Percentiles rank a stretch among this genome's conserved stretches.
Evolutionary conservation across 2,329 filamentous ascomycete genomes (phyloP).

Genomic region (Sclerotinia glacialis): DNA sequence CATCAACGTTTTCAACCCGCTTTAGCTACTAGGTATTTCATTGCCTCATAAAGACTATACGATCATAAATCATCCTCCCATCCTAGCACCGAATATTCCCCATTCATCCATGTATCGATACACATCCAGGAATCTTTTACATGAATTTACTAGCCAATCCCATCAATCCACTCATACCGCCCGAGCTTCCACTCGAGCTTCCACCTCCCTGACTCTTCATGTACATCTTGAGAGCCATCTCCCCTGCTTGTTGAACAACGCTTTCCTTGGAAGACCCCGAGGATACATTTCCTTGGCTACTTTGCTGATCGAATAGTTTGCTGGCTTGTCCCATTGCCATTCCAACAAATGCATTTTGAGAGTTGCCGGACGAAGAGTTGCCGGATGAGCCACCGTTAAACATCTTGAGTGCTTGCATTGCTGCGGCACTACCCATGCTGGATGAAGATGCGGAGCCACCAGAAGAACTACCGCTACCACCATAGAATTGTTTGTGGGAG

Average conservation of each 20-base stretch:
- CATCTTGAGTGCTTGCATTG: slow-evolving; percentile 77
- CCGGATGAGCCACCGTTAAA: slow-evolving; percentile 60
- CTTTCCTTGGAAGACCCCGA: slow-evolving; percentile 72
- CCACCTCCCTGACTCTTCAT: slow-evolving; percentile 68
- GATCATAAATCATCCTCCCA: slow-evolving; percentile 2
- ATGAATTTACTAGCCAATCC: slow-evolving; percentile 62
- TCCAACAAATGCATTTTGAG: slow-evolving; percentile 77
- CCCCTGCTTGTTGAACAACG: slow-evolving; percentile 72
- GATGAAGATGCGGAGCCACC: slow-evolving; percentile 46
- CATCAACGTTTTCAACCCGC: background rate
- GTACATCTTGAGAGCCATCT: slow-evolving; percentile 90
- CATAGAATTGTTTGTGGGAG: slow-evolving; percentile 75
- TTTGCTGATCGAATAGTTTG: slow-evolving; percentile 63
- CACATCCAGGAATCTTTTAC: slow-evolving; percentile 25
- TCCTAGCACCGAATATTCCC: background rate
- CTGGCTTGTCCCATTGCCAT: slow-evolving; percentile 86
- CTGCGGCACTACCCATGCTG: slow-evolving; percentile 68
- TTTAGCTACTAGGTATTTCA: background rate
- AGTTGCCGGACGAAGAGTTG: slow-evolving; percentile 47
- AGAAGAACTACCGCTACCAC: slow-evolving; percentile 49
- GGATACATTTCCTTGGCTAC: slow-evolving; percentile 51
- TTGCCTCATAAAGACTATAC: background rate
- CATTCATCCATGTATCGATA: background rate
- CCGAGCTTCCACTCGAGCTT: slow-evolving; percentile 36
- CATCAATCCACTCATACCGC: slow-evolving; percentile 45